Conservation (phyloP, 345 rosid species). For the Eutrema heterophyllum region DNA sequence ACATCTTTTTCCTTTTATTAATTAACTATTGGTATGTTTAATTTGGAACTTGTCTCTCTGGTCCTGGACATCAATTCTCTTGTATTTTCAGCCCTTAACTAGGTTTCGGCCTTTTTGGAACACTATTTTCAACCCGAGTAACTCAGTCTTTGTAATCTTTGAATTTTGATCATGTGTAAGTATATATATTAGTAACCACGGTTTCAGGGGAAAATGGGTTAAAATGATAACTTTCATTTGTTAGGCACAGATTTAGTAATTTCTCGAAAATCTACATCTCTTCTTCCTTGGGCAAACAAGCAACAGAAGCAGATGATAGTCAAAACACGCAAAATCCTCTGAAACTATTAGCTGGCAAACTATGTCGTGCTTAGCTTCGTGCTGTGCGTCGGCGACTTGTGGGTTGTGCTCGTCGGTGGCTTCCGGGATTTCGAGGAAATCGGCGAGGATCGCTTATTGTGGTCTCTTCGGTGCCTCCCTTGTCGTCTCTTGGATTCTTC, state of each 20-base stretch:
- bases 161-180: too few species aligned
- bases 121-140: too few species aligned
- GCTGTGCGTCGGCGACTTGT: conserved; percentile 78
- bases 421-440: conserved; percentile 70
- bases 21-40: too few species aligned
- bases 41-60: too few species aligned
- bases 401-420: conserved; percentile 91
- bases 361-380: conserved; percentile 75
- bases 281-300: background rate
- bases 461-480: conserved; percentile 91
- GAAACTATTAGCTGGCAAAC: background rate
- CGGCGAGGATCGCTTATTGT: conserved; percentile 88
- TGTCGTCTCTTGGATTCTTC: conserved; percentile 81
- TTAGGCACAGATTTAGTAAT: background rate
- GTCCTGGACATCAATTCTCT: too few species aligned
- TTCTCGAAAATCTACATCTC: background rate
- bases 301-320: conserved; percentile 3
- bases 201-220: too few species aligned
- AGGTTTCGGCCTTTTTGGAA: too few species aligned
- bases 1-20: too few species aligned
- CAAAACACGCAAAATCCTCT: background rate
- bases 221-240: background rate
- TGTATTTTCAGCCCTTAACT: too few species aligned
- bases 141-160: too few species aligned
- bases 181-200: too few species aligned